Evolutionary conservation across 495 filamentous ascomycete species (phyloP).

Genomic region (Aspergillus saccharolyticus): DNA sequence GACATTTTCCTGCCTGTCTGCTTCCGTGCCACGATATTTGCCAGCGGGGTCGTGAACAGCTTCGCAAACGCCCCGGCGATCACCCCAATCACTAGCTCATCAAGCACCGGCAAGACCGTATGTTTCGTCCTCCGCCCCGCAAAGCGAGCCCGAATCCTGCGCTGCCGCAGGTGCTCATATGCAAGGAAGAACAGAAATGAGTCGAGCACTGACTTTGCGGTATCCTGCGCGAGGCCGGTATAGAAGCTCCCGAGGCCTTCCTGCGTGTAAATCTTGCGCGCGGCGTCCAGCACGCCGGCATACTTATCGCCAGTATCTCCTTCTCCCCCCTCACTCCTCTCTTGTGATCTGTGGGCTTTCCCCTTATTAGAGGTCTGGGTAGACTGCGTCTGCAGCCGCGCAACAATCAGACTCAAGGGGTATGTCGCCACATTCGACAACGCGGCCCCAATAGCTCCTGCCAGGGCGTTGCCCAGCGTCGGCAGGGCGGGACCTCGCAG

Average conservation of each 20-base stretch:
- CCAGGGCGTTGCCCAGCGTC: constrained; percentile 79
- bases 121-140: constrained; percentile 34
- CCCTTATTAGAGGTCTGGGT: constrained; percentile 40
- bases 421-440: constrained; percentile 77
- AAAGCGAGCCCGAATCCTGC: constrained; percentile 46
- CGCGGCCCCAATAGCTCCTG: constrained; percentile 72
- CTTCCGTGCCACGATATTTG: constrained; percentile 78
- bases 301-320: constrained; percentile 46
- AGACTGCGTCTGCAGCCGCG: constrained; percentile 81
- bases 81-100: constrained; percentile 74
- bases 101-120: constrained; percentile 53
- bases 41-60: constrained; percentile 72
- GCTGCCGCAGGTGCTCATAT: constrained; percentile 65
- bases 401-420: constrained; percentile 80
- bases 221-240: constrained; percentile 66
- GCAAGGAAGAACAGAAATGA: constrained; percentile 81
- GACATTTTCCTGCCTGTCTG: constrained; percentile 58
- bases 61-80: constrained; percentile 73
- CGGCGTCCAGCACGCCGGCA: constrained; percentile 59
- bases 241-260: constrained; percentile 72
- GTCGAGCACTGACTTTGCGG: constrained; percentile 66
- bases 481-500: constrained; percentile 58
- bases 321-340: constrained; percentile 15
- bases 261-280: constrained; percentile 61
- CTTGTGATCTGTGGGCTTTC: not conserved